These are phyloP conservation scores for Penicillium psychrosexuale DNA, from an alignment of 2,329 filamentous ascomycete species.

Conservation along the genomic window DNA sequence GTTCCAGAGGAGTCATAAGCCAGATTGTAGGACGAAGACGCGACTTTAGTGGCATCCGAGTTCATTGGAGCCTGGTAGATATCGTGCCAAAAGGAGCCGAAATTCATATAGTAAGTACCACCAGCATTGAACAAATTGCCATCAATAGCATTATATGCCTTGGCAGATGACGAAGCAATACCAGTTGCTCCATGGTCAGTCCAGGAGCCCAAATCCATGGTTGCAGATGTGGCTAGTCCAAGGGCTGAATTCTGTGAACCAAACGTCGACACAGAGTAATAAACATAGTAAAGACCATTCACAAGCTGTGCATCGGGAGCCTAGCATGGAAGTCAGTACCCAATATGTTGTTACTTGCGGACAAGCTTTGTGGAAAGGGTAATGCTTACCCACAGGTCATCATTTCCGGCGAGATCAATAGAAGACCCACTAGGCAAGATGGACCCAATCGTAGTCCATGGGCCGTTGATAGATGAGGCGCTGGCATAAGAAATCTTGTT, in stretches of 20 bases:
- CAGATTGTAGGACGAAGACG: conserved; percentile 47
- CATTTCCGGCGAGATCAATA: conserved; percentile 46
- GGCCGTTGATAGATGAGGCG: conserved; percentile 48
- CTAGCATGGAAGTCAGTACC: conserved; percentile 32
- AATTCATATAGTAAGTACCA: conserved; percentile 52
- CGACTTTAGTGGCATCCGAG: conserved; percentile 29
- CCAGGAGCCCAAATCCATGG: conserved; percentile 39
- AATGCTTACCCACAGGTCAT: conserved; percentile 49
- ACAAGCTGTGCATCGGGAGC: conserved; percentile 62
- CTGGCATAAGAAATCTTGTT: conserved; percentile 50
- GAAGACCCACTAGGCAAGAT: conserved; percentile 47
- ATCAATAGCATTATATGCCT: conserved; percentile 61
- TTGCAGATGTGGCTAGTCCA: conserved; percentile 53
- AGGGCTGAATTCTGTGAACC: conserved; percentile 62
- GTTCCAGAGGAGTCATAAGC: conserved; percentile 52
- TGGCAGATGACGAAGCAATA: conserved; percentile 38
- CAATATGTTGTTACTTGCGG: neutral
- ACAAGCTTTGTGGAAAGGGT: neutral
- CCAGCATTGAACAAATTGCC: conserved; percentile 49
- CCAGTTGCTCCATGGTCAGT: conserved; percentile 34
- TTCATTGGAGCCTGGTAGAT: conserved; percentile 59
- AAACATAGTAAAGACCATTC: conserved; percentile 60
- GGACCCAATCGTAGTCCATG: conserved; percentile 51
- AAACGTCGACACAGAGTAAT: conserved; percentile 64
- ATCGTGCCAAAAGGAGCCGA: conserved; percentile 67